Percentiles rank a stretch among this genome's conserved stretches.
These are phyloP conservation scores for Scopulariopsis brevicaulis DNA, from an alignment of 2,329 filamentous ascomycete species.

Conservation along the genomic window DNA sequence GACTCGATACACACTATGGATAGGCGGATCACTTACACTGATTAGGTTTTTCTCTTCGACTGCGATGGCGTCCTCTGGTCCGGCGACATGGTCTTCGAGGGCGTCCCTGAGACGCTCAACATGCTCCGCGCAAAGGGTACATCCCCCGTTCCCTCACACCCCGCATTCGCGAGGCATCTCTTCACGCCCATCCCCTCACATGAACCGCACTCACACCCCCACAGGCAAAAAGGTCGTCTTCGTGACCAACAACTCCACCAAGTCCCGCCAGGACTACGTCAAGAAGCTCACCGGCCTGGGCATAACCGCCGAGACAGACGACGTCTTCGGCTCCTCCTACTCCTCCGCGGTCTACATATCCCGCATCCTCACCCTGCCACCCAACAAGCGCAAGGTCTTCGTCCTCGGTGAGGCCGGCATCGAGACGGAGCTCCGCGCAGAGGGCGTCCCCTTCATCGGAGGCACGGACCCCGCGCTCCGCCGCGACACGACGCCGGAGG, in stretches of 20 bases:
- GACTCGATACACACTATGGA: neutral
- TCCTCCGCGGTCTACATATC: constrained; percentile 93
- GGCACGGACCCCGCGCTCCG: constrained; percentile 73
- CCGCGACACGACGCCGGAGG: constrained; percentile 67
- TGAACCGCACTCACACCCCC: neutral
- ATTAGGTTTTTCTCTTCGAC: constrained; percentile 78
- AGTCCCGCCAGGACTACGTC: constrained; percentile 83
- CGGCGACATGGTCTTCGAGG: constrained; percentile 79
- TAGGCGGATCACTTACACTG: neutral
- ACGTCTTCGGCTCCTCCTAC: constrained; percentile 94
- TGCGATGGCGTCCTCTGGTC: constrained; percentile 99
- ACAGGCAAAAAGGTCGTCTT: constrained; percentile 86
- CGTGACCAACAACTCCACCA: constrained; percentile 98
- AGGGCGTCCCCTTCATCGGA: constrained; percentile 70
- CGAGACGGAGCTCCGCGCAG: constrained; percentile 73
- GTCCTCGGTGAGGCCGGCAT: constrained; percentile 87
- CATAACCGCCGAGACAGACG: constrained; percentile 71
- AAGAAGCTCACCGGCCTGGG: constrained; percentile 78
- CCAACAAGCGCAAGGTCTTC: constrained; percentile 83
- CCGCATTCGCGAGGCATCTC: neutral
- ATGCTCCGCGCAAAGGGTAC: constrained; percentile 71
- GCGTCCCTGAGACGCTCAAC: constrained; percentile 73
- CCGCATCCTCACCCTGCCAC: constrained; percentile 71
- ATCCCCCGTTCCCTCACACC: constrained; percentile 5
- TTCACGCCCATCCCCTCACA: neutral